A percentile compares a stretch with the other conserved stretches of the same genome.
Evolutionary conservation across 306 rosid species (phyloP).

Genomic region (Pyrus communis): DNA sequence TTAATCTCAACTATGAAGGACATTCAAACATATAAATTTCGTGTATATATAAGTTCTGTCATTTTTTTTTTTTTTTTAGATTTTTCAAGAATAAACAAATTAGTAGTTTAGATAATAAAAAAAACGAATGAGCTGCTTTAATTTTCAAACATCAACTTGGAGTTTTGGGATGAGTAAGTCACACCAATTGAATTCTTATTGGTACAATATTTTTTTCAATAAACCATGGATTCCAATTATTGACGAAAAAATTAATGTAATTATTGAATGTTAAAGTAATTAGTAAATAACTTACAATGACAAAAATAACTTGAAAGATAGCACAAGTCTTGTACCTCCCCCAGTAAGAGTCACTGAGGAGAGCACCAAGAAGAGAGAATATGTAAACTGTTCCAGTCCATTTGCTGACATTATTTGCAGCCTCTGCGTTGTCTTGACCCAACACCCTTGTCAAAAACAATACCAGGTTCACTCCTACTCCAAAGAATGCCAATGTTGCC

Average conservation of each 20-base stretch:
- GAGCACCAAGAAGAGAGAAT: slow-evolving; percentile 77
- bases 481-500: slow-evolving; percentile 78
- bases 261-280: not conserved
- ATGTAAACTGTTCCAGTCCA: slow-evolving; percentile 81
- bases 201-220: not conserved
- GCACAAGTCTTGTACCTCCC: slow-evolving; percentile 73
- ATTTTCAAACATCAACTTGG: not conserved
- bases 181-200: not conserved
- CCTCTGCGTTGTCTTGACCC: slow-evolving; percentile 72
- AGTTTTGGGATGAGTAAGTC: not conserved
- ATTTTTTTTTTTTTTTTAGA: no score
- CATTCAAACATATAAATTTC: not conserved
- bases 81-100: no score
- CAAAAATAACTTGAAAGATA: slow-evolving; percentile 56
- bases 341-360: slow-evolving; percentile 76
- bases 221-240: not conserved
- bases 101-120: not conserved
- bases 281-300: slow-evolving; percentile 39
- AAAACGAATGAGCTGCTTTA: not conserved
- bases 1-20: not conserved
- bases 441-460: slow-evolving; percentile 57
- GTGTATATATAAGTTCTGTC: no score
- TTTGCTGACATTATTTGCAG: slow-evolving; percentile 75
- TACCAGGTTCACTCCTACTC: slow-evolving; percentile 76
- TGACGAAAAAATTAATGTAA: not conserved